phyloP scores from a whole-genome alignment of 768 basidiomycete genomes.

The Lactarius sanguifluus region DNA sequence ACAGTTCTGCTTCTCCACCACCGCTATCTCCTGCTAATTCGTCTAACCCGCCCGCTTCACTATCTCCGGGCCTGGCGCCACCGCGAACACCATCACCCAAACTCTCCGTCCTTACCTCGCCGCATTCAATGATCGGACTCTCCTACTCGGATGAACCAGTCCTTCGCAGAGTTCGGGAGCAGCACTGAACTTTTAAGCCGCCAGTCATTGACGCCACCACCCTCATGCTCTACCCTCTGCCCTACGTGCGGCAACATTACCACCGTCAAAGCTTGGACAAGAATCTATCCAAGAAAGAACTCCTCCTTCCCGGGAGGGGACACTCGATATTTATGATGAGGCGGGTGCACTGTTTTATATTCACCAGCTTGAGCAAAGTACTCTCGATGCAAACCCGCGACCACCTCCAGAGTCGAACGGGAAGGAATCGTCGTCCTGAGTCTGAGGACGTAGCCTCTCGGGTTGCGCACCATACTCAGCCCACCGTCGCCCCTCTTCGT shows the following conservation, averaged over 20 bases:
- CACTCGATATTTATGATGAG: slow-evolving; percentile 47
- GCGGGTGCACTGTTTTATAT: slow-evolving; percentile 70
- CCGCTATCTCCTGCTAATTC: slow-evolving; percentile 20
- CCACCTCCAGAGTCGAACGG: slow-evolving; percentile 36
- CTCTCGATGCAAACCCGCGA: slow-evolving; percentile 20
- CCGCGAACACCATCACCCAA: slow-evolving; percentile 27
- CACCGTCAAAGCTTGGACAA: slow-evolving; percentile 12
- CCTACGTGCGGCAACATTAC: neutral
- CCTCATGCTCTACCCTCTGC: neutral
- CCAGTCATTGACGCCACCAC: slow-evolving; percentile 8
- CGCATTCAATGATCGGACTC: slow-evolving; percentile 38
- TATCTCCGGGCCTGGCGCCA: neutral
- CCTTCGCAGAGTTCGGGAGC: slow-evolving; percentile 18
- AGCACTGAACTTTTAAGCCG: slow-evolving; percentile 4
- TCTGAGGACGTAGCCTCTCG: neutral
- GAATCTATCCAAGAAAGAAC: slow-evolving; percentile 30
- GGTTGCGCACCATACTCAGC: neutral
- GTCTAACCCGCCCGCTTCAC: slow-evolving; percentile 19
- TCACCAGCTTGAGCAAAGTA: slow-evolving; percentile 49
- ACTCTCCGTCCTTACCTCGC: slow-evolving; percentile 39
- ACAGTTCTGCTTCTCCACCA: slow-evolving; percentile 26
- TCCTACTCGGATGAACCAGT: slow-evolving; percentile 16
- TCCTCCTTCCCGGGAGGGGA: slow-evolving; percentile 29
- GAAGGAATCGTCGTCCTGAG: slow-evolving; percentile 35
- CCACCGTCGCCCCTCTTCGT: slow-evolving; percentile 22